phyloP scores from a whole-genome alignment of 495 filamentous ascomycete species.

The Penicillium mononematosum region DNA sequence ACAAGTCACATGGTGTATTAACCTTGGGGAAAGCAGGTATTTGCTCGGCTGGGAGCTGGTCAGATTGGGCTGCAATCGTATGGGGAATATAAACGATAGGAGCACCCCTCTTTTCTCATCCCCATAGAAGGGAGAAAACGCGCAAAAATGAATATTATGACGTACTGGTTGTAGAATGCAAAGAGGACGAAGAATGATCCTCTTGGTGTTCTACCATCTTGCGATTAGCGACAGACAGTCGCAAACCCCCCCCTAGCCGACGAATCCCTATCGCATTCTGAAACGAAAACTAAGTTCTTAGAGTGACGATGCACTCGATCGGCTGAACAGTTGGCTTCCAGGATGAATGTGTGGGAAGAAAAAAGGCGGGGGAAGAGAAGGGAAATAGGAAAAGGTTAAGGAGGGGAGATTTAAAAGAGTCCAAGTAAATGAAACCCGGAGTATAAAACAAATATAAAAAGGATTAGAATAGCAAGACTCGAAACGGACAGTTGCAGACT shows the following conservation, averaged over 20 bases:
- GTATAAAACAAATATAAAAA: background rate
- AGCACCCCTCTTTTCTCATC: conserved; percentile 12
- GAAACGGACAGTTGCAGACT: conserved; percentile 27
- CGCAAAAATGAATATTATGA: conserved; percentile 1
- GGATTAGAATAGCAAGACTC: conserved; percentile 14
- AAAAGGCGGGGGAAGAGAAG: background rate
- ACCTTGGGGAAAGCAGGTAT: conserved; percentile 27
- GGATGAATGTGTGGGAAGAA: conserved; percentile 16
- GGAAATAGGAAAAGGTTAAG: background rate
- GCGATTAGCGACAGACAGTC: conserved; percentile 26
- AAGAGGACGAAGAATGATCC: conserved; percentile 29
- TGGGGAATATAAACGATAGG: background rate
- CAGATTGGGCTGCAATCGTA: conserved; percentile 27
- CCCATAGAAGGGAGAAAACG: background rate
- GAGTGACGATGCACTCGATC: conserved; percentile 21
- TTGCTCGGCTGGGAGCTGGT: conserved; percentile 29
- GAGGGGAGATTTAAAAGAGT: conserved; percentile 4
- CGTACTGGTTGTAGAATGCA: conserved; percentile 41
- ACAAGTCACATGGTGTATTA: conserved; percentile 34
- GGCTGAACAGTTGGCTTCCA: conserved; percentile 18
- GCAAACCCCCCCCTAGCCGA: conserved; percentile 29
- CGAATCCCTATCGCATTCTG: conserved; percentile 34
- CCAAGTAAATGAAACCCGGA: conserved; percentile 4
- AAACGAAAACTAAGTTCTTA: conserved; percentile 18
- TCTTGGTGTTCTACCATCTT: conserved; percentile 45